Base-by-base conservation (phyloP, 306 rosid species). In the Corylus avellana region DNA sequence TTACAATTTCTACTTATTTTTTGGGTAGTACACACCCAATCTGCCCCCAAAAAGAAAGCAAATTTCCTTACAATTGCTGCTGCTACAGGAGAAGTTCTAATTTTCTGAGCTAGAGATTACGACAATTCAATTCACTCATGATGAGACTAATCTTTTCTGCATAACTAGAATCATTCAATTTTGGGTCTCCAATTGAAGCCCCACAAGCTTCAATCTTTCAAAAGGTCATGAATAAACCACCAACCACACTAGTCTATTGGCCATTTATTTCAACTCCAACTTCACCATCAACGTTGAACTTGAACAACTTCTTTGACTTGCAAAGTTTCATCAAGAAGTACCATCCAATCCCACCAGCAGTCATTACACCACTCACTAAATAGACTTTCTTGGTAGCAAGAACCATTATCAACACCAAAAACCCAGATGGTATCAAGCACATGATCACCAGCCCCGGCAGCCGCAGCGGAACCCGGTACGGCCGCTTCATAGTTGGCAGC, bases 361-460 rank as follows among this genome's bases (percentile, higher is more conserved):
- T 87, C 85, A 92, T 88, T 7, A 85, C 2, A 51, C 72, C 87
- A 81, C 85, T 80, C 5, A 90, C 83, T 83, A 92, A 29, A 77
- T 47, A 86, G 14, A 90, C 88, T 37, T 66, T 77, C 8, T 73
- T 81, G 16, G 89, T 82, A 32, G 94, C 97, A 49, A 77, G 75
- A 69, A 3, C 84, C 80, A 88, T 78, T 61, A 90, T 82, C 14
- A 74, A 80, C 35, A 92, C 3, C 49, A 90, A 74, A 82, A 90
- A 87, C 5, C 29, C 77, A 54, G 88, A 87, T 1, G 97, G 94
- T 10, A 90, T 4, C 72, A 76, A 87, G 67, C 92, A 89, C 88
- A 86, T 77, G 1, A 85, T 68, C 13, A 78, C 68, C 63, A 92
- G 67, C 57, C 82, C 42, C 3, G 82, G 83, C 32, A 87, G 20